Conservation (phyloP, 2,329 filamentous ascomycete genomes). For the Aureobasidium uvarum region DNA sequence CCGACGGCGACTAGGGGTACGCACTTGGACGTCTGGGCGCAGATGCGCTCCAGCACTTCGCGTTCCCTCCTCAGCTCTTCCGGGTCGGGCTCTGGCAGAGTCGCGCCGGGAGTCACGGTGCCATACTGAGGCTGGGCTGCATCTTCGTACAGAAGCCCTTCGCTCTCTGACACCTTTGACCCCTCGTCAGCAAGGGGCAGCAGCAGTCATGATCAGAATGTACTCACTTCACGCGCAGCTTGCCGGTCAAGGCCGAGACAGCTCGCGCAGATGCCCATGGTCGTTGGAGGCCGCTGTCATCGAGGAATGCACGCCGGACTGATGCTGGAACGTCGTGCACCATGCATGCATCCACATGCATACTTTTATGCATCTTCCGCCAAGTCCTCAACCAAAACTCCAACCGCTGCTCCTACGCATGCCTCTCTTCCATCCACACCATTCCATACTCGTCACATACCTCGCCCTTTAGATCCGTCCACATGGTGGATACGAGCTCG, state of each 20-base stretch:
- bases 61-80: conserved; percentile 51
- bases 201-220: not conserved
- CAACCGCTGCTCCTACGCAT: conserved; percentile 5
- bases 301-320: conserved; percentile 15
- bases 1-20: conserved; percentile 29
- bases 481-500: not conserved
- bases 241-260: conserved; percentile 48
- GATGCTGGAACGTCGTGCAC: not conserved
- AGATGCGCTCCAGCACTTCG: conserved; percentile 51
- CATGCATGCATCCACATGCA: conserved; percentile 9
- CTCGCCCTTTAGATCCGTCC: conserved; percentile 4
- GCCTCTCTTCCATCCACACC: conserved; percentile 6
- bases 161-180: conserved; percentile 47
- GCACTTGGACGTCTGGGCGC: conserved; percentile 51
- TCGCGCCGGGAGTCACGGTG: conserved; percentile 40
- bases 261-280: conserved; percentile 52
- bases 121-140: conserved; percentile 49
- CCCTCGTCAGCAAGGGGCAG: conserved; percentile 30
- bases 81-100: conserved; percentile 46
- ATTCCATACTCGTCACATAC: conserved; percentile 32
- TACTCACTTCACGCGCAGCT: conserved; percentile 47
- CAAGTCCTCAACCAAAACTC: conserved; percentile 20
- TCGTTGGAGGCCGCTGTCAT: conserved; percentile 13
- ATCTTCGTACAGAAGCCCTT: conserved; percentile 47
- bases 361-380: conserved; percentile 3